A percentile compares a stretch with the other conserved stretches of the same genome.
phyloP scores from a whole-genome alignment of 1,284 basidiomycete species.

The Somion occarium region DNA sequence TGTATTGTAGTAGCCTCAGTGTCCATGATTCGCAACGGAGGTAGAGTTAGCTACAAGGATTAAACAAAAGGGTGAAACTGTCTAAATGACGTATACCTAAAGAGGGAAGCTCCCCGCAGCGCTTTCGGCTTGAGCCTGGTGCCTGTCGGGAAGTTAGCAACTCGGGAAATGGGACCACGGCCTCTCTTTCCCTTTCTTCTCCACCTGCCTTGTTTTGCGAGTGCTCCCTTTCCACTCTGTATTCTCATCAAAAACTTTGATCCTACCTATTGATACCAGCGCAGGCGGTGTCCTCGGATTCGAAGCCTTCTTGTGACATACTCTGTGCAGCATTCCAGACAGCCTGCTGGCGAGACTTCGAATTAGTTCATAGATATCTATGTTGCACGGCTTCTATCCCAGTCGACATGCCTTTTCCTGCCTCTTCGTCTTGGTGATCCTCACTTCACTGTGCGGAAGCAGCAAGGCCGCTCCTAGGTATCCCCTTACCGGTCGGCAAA shows the following conservation, averaged over 20 bases:
- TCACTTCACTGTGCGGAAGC: not conserved
- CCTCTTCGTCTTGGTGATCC: not conserved
- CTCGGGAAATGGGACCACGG: not conserved
- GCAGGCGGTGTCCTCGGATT: not conserved
- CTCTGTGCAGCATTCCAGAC: not conserved
- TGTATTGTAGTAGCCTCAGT: too few species aligned
- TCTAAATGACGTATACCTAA: too few species aligned
- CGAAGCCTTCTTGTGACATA: not conserved
- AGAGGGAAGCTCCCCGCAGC: not conserved
- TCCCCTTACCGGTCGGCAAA: not conserved
- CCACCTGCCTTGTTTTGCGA: not conserved
- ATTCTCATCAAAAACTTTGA: not conserved
- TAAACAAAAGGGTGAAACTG: too few species aligned
- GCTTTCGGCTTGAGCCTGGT: not conserved
- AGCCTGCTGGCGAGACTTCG: not conserved
- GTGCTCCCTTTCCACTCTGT: not conserved
- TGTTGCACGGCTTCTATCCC: not conserved
- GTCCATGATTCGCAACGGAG: too few species aligned
- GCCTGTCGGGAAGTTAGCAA: not conserved
- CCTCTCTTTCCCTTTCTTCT: not conserved
- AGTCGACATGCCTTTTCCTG: not conserved
- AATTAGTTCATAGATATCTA: not conserved
- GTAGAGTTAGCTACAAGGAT: too few species aligned
- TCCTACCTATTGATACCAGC: not conserved
- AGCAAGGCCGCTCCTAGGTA: not conserved